Percentiles rank a stretch among this genome's conserved stretches.
phyloP scores from a whole-genome alignment of 345 rosid species.

The Gossypium ekmanianum region DNA sequence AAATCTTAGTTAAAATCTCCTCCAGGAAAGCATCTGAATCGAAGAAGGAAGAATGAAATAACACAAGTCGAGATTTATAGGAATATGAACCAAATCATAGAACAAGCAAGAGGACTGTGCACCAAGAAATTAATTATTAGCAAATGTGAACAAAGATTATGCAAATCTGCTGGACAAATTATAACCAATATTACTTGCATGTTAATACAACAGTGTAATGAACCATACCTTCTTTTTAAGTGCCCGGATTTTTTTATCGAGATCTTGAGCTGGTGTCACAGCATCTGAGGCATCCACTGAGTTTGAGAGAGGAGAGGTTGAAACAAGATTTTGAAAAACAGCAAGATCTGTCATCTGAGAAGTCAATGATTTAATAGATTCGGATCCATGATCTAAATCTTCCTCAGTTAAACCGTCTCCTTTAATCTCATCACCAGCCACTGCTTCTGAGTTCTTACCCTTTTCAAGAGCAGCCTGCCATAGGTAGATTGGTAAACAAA shows the following conservation, averaged over 20 bases:
- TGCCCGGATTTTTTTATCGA: slow-evolving; percentile 76
- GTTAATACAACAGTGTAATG: slow-evolving; percentile 8
- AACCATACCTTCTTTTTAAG: slow-evolving; percentile 81
- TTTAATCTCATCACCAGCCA: slow-evolving; percentile 33
- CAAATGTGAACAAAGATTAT: background rate
- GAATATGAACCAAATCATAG: background rate
- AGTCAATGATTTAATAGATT: slow-evolving; percentile 49
- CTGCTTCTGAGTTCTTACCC: slow-evolving; percentile 44
- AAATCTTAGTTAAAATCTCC: no score
- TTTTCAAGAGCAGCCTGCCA: slow-evolving; percentile 74
- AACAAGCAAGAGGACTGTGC: background rate
- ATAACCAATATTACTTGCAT: background rate
- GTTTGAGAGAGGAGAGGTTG: slow-evolving; percentile 29
- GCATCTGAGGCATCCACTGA: slow-evolving; percentile 34
- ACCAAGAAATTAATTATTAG: background rate
- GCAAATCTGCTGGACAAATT: background rate
- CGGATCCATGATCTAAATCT: slow-evolving; percentile 32
- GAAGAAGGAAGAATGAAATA: background rate
- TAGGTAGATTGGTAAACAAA: background rate
- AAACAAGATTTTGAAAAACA: slow-evolving; percentile 46
- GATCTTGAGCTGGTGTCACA: slow-evolving; percentile 47
- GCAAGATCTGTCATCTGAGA: slow-evolving; percentile 60
- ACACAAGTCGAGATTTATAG: background rate
- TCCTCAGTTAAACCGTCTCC: slow-evolving; percentile 33
- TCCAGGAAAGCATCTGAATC: background rate